These are phyloP conservation scores for Hemisphaericaspora xylofermentans DNA, from an alignment of 1,139 yeast species.

Conservation along the genomic window DNA sequence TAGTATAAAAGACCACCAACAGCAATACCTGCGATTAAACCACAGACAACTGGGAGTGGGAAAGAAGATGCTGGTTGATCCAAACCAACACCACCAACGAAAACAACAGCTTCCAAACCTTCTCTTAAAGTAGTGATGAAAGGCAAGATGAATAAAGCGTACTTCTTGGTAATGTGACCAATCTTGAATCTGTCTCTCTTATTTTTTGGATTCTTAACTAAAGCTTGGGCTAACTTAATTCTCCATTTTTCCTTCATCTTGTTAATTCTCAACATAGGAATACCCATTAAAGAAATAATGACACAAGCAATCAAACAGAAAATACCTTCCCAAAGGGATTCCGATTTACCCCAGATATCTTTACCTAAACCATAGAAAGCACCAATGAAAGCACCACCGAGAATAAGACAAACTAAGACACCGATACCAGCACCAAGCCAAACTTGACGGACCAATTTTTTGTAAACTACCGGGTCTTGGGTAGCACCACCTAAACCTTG, in stretches of 20 bases:
- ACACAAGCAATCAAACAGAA: constrained; percentile 81
- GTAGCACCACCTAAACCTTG: constrained; percentile 67
- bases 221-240: constrained; percentile 78
- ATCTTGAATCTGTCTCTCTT: constrained; percentile 29
- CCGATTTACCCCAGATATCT: constrained; percentile 83
- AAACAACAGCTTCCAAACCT: constrained; percentile 89
- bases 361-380: constrained; percentile 76
- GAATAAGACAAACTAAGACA: constrained; percentile 64
- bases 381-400: constrained; percentile 89
- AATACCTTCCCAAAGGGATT: constrained; percentile 92
- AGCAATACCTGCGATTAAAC: constrained; percentile 64
- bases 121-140: constrained; percentile 83
- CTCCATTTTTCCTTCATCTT: constrained; percentile 93
- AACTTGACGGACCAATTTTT: constrained; percentile 66
- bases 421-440: constrained; percentile 79
- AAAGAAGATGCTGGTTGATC: constrained; percentile 73
- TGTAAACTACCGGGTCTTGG: constrained; percentile 54
- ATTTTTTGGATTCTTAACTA: constrained; percentile 43
- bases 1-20: constrained; percentile 71
- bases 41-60: constrained; percentile 81
- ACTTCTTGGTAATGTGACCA: constrained; percentile 51
- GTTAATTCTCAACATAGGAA: constrained; percentile 87
- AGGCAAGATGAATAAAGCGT: constrained; percentile 77
- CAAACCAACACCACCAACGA: constrained; percentile 87
- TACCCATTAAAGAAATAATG: constrained; percentile 85